Base-by-base conservation (phyloP, 176 grass and related monocot genomes). In the Puya raimondii region DNA sequence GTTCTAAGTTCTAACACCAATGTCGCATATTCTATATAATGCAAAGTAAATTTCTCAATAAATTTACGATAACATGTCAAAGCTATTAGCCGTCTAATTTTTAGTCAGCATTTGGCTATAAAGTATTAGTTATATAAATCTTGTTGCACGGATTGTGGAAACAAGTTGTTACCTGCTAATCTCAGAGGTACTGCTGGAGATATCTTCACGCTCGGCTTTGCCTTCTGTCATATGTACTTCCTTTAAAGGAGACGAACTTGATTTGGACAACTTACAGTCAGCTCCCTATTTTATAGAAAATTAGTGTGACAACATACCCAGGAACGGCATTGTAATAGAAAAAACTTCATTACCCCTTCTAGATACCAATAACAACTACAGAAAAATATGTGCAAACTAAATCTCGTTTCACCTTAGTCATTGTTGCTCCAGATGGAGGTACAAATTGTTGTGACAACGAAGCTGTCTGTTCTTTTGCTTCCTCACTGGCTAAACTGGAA, bases 121-220 rank as follows among this genome's bases (percentile, higher is more conserved):
- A 7, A 8, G 18, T 18, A n/a, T 58, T 17, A 58, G 16, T 58
- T 58, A 17, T 58, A 58, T 16, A 61, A 18, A 20, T n/a, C 16
- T 56, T 56, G 16, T 14, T 16, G 52, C 52, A 14, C 1, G 14
- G 16, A 22, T 18, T 9, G 8, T 22, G 17, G 2, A 61, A 59
- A 61, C 56, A 81, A 85, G 75, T 67, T 50, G 72, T 84, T 88
- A 82, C 86, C 86, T 85, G 78, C 74, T 69, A 56, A 78, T 71
- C 3, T 49, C 12, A 0, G 67, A 67, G 27, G 66, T 69, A 20
- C 54, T 72, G 67, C 50, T 65, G 17, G 25, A 42, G 71, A 17
- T 78, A 56, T 84, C 21, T 58, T 58, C 81, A 75, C 68, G 53
- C 42, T 71, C 73, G 7, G 6, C 47, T 16, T 52, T 12, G 9